These are phyloP conservation scores for Clarireedia hainanense DNA, from an alignment of 2,329 filamentous ascomycete species.

Conservation along the genomic window DNA sequence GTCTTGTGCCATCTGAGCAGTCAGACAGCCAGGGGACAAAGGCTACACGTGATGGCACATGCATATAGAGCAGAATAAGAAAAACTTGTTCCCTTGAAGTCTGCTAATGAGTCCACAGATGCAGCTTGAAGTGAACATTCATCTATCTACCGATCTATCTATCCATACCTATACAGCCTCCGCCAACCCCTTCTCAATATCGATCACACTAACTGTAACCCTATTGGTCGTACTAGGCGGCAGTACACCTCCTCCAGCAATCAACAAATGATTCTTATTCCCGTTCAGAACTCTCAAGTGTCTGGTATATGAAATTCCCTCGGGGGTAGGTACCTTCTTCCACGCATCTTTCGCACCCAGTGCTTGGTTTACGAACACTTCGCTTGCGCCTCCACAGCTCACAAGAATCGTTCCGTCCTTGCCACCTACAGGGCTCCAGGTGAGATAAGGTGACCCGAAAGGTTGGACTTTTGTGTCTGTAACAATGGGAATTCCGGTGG, in stretches of 20 bases:
- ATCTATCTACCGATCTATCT: background rate
- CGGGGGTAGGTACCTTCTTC: constrained; percentile 23
- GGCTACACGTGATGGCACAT: too few species aligned
- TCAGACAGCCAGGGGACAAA: background rate
- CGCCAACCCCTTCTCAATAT: constrained; percentile 18
- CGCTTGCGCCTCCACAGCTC: constrained; percentile 17
- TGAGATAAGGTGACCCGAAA: constrained; percentile 24
- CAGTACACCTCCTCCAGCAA: constrained; percentile 26
- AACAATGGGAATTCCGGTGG: constrained; percentile 18
- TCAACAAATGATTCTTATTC: constrained; percentile 24
- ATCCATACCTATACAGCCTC: background rate
- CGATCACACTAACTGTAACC: constrained; percentile 27
- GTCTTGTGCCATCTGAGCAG: background rate
- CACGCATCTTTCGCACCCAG: constrained; percentile 24
- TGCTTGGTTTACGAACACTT: constrained; percentile 26
- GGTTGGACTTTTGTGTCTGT: constrained; percentile 23
- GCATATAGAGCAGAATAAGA: too few species aligned
- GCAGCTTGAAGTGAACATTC: background rate
- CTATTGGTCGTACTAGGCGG: constrained; percentile 25
- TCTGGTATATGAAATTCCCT: constrained; percentile 22
- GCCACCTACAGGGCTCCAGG: constrained; percentile 26
- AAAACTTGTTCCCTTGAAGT: too few species aligned
- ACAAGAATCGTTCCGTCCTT: constrained; percentile 27
- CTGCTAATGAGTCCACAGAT: background rate
- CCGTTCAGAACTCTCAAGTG: constrained; percentile 25